These are phyloP conservation scores for Nicotiana tomentosiformis DNA, from an alignment of 257 asterid species.

Conservation along the genomic window DNA sequence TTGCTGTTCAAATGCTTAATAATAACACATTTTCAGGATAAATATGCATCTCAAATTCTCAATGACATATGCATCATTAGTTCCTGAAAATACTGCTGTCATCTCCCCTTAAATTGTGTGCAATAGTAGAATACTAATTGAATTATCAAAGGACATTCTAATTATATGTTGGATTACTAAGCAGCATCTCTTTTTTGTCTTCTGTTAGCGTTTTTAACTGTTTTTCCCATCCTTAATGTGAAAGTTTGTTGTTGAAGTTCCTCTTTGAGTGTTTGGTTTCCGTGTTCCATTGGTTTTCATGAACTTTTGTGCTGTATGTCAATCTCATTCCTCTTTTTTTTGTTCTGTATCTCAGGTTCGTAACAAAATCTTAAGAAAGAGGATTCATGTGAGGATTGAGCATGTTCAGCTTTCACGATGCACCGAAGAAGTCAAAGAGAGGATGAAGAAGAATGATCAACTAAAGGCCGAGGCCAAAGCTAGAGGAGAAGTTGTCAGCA, in stretches of 20 bases:
- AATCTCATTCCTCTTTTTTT: background rate
- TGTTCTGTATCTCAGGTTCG: constrained; percentile 43
- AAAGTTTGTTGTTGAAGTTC: background rate
- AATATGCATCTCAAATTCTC: background rate
- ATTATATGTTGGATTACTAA: background rate
- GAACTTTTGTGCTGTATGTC: background rate
- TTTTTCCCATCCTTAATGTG: background rate
- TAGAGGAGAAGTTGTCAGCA: constrained; percentile 62
- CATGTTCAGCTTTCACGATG: constrained; percentile 72
- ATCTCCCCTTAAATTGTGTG: background rate
- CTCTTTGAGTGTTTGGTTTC: background rate
- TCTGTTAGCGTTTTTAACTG: background rate
- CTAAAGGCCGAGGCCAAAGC: constrained; percentile 68
- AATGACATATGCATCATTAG: background rate
- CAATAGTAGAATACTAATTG: background rate
- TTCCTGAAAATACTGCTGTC: background rate
- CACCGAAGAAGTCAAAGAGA: constrained; percentile 46
- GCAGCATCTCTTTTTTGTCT: background rate
- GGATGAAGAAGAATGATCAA: constrained; percentile 62
- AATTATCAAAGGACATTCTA: background rate
- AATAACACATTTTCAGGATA: background rate
- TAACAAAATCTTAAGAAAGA: constrained; percentile 54
- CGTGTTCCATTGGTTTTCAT: background rate
- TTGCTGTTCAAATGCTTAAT: background rate
- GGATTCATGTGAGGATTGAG: constrained; percentile 73